These are phyloP conservation scores for Apiotrichum laibachii DNA, from an alignment of 1,284 basidiomycete species.

Conservation along the genomic window DNA sequence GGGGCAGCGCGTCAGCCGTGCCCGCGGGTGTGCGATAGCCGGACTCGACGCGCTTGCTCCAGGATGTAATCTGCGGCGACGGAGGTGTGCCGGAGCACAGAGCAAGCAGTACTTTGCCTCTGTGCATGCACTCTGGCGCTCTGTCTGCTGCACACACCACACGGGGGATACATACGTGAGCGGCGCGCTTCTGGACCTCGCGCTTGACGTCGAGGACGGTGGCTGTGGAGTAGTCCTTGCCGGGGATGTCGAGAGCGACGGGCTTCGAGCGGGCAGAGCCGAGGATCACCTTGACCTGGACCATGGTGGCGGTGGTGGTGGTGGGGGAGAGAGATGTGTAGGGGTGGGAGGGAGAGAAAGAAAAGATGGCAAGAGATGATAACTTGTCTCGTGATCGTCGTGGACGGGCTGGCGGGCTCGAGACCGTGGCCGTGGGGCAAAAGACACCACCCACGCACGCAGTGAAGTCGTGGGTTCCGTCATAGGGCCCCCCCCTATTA, in stretches of 20 bases:
- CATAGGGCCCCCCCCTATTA: neutral
- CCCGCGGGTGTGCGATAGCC: too few relatives aligned
- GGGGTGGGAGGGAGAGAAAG: neutral
- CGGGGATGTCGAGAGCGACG: conserved; percentile 58
- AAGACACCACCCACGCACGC: too few relatives aligned
- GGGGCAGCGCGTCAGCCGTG: too few relatives aligned
- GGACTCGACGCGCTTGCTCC: too few relatives aligned
- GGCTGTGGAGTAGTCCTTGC: conserved; percentile 51
- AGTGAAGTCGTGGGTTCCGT: too few relatives aligned
- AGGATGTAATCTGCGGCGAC: too few relatives aligned
- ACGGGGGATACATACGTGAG: conserved; percentile 53
- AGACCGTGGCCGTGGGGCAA: neutral
- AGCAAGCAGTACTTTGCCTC: too few relatives aligned
- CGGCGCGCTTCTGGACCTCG: conserved; percentile 50
- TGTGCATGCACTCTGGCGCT: too few relatives aligned
- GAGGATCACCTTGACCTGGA: conserved; percentile 58
- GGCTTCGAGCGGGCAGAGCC: conserved; percentile 56
- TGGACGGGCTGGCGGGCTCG: neutral
- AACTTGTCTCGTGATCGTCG: neutral
- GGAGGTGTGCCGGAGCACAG: too few relatives aligned
- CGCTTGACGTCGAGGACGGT: conserved; percentile 52
- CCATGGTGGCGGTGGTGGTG: conserved; percentile 54
- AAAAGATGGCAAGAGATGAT: neutral
- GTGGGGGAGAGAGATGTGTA: neutral
- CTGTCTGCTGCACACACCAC: neutral